phyloP scores from a whole-genome alignment of 179 eudicot species.

The Monotropa hypopitys region DNA sequence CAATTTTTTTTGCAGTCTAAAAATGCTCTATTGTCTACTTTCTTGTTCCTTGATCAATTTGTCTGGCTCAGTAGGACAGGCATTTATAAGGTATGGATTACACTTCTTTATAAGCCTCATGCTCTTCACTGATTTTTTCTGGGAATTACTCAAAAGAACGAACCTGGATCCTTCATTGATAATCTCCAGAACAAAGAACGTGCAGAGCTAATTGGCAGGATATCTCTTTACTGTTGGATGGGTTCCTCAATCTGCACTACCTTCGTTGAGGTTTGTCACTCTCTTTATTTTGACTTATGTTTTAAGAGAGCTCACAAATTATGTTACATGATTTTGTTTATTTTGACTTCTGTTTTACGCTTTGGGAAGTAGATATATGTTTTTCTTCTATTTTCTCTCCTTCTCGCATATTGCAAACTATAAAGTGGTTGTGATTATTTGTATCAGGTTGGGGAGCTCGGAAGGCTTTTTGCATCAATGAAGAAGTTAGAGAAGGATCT shows the following conservation, averaged over 20 bases:
- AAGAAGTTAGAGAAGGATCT: conserved; percentile 86
- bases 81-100: conserved; percentile 58
- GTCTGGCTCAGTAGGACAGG: conserved; percentile 96
- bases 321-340: too few species aligned
- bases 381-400: background rate
- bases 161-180: conserved; percentile 10
- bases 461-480: conserved; percentile 75
- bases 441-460: conserved; percentile 67
- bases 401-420: background rate
- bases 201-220: conserved; percentile 59
- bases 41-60: conserved; percentile 95
- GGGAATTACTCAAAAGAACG: background rate
- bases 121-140: background rate
- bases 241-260: conserved; percentile 71
- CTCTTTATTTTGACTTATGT: background rate
- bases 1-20: conserved; percentile 54
- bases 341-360: too few species aligned
- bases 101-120: background rate
- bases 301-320: background rate
- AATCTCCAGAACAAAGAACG: conserved; percentile 57
- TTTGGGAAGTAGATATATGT: background rate
- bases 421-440: background rate
- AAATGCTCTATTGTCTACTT: conserved; percentile 81
- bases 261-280: conserved; percentile 65
- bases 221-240: conserved; percentile 94